Conservation (phyloP, 768 basidiomycete genomes). For the Kondoa malvinella region DNA sequence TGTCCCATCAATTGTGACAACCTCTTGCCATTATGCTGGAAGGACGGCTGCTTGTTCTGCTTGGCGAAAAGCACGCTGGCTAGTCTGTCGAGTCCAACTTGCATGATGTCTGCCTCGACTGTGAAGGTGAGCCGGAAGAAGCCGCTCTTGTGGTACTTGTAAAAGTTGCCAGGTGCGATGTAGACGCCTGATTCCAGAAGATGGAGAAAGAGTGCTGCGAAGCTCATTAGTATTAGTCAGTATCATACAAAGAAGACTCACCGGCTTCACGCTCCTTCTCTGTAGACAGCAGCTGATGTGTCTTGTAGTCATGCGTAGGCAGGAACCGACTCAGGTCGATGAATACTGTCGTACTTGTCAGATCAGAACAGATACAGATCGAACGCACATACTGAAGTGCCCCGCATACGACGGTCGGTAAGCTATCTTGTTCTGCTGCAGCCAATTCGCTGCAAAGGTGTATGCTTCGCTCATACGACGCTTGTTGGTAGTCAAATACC, state of each 20-base stretch:
- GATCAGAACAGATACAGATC: constrained; percentile 13
- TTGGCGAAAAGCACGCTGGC: background rate
- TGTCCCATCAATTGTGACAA: background rate
- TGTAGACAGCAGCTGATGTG: background rate
- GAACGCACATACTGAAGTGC: background rate
- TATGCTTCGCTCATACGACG: constrained; percentile 17
- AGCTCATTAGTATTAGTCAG: background rate
- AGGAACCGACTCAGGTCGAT: constrained; percentile 20
- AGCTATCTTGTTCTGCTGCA: constrained; percentile 16
- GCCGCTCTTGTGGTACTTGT: constrained; percentile 10
- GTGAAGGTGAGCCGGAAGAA: constrained; percentile 26
- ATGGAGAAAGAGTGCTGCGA: constrained; percentile 7
- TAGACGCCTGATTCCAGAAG: constrained; percentile 14
- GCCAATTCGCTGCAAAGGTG: constrained; percentile 15
- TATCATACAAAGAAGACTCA: background rate
- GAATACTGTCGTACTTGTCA: constrained; percentile 24
- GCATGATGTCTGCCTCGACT: constrained; percentile 17
- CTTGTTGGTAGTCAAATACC: constrained; percentile 22
- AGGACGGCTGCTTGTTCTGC: background rate
- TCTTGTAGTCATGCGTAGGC: constrained; percentile 2
- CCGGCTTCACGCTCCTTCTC: constrained; percentile 13
- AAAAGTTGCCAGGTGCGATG: constrained; percentile 11
- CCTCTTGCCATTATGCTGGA: background rate
- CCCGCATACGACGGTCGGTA: background rate
- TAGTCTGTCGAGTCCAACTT: background rate